Evolutionary conservation across 345 rosid species (phyloP), one percentile per base, ranked within the genome.

Genomic region (Ricinus communis): DNA sequence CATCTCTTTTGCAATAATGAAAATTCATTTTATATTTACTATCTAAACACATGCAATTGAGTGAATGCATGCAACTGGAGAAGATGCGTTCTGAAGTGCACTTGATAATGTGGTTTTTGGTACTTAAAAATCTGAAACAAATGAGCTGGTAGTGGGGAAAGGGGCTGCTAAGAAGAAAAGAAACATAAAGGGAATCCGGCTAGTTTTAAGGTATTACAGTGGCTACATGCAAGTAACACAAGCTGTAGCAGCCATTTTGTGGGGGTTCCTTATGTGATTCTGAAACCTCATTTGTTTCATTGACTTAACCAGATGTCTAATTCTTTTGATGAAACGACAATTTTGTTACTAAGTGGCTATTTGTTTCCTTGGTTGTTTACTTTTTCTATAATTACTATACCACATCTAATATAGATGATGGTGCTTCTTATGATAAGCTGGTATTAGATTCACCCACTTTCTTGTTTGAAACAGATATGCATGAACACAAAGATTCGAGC

Each of bases 401-500:
- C 10, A 33, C 43, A 45, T 16, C 5, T 19, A 33, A 5, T 31
- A 40, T 63, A 15, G 62, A n/a, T 36, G 40, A 31, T 30, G 28
- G 24, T 56, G 7, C 24, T 63, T 10, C 56, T 45, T 65, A 25
- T 5, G 66, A 41, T 56, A 10, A 68, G 21, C 52, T 30, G 45
- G 53, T 40, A 18, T 33, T 38, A 22, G 33, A 72, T 54, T 53
- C 27, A 46, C 66, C 28, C 18, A 33, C 21, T 14, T 53, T 14
- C 74, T 38, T 69, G 49, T 65, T 56, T 43, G 59, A 28, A 76
- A 79, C 83, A 94, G 97, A 72, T 81, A 66, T 82, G 85, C 81
- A 85, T 87, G 91, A 88, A 91, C 73, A 82, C 79, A 33, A 88
- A 90, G 83, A 91, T 94, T 90, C 88, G 96, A 80, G 86, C 88